Evolutionary conservation across 176 grass and related monocot genomes (phyloP).

Genomic region (Tillandsia leiboldiana): DNA sequence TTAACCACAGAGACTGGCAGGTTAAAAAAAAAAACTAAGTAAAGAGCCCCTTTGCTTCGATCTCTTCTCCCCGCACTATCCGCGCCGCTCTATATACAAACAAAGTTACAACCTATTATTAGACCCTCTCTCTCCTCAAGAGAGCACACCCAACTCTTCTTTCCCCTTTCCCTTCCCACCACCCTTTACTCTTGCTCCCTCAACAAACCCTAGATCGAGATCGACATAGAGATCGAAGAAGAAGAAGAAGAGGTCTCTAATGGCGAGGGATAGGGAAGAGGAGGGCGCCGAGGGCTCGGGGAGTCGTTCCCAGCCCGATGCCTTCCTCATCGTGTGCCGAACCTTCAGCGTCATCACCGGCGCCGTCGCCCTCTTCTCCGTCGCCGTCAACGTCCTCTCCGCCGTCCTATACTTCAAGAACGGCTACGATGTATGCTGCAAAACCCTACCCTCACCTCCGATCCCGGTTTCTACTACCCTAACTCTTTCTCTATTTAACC

Average conservation of each 20-base stretch:
- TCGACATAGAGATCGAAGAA: not conserved
- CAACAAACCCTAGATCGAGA: not conserved
- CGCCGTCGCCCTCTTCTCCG: conserved; percentile 52
- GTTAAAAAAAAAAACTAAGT: no score
- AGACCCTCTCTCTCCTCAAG: no score
- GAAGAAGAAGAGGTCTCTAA: not conserved
- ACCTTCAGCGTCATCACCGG: conserved; percentile 88
- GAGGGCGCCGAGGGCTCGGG: conserved; percentile 15
- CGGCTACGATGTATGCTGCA: conserved; percentile 29
- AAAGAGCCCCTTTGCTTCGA: no score
- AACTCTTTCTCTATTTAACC: not conserved
- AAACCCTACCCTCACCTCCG: not conserved
- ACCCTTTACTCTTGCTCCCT: not conserved
- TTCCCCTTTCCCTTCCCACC: no score
- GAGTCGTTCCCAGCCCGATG: conserved; percentile 34
- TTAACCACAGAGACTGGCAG: no score
- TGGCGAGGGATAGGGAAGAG: conserved; percentile 12
- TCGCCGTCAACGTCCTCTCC: conserved; percentile 72
- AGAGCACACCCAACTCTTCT: no score
- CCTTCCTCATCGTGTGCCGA: conserved; percentile 66
- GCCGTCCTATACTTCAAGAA: conserved; percentile 55
- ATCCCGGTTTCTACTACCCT: not conserved
- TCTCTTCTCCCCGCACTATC: no score
- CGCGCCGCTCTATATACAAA: no score
- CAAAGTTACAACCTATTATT: no score